Conservation (phyloP, 257 asterid species). For the Paulownia fortunei region DNA sequence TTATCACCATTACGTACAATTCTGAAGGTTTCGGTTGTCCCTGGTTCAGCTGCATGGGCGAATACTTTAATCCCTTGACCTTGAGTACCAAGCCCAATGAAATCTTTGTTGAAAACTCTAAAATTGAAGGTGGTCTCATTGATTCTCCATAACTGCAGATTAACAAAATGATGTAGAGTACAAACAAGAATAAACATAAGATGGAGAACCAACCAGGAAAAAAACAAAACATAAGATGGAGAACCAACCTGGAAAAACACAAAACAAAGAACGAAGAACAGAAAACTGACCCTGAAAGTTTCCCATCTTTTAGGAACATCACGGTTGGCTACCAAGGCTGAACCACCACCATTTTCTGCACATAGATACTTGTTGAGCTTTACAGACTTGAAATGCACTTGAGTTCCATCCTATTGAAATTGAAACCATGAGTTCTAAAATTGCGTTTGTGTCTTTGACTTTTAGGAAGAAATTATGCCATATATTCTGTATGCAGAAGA, state of each 20-base stretch:
- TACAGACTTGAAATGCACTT: slow-evolving; percentile 59
- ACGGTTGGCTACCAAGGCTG: slow-evolving; percentile 56
- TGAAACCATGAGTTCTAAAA: background rate
- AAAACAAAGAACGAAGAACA: background rate
- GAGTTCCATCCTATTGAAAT: slow-evolving; percentile 57
- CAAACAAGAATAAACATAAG: background rate
- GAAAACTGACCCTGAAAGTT: slow-evolving; percentile 48
- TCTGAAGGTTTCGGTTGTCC: slow-evolving; percentile 39
- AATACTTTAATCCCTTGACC: slow-evolving; percentile 37
- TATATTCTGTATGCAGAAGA: background rate
- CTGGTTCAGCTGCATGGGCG: slow-evolving; percentile 45
- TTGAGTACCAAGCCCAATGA: slow-evolving; percentile 42
- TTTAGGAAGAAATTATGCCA: background rate
- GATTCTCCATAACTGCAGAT: slow-evolving; percentile 59
- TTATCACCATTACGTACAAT: slow-evolving; percentile 33
- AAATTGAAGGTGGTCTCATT: slow-evolving; percentile 52
- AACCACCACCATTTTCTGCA: slow-evolving; percentile 63
- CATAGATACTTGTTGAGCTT: slow-evolving; percentile 53
- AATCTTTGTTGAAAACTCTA: slow-evolving; percentile 51
- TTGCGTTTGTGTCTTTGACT: background rate
- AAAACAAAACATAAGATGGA: background rate
- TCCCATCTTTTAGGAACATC: slow-evolving; percentile 53
- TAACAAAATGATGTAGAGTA: background rate
- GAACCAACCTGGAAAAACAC: background rate
- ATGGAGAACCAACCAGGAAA: background rate